These are phyloP conservation scores for Capniomyces stellatus DNA, from an alignment of 371 early-diverging fungal species.

Conservation along the genomic window DNA sequence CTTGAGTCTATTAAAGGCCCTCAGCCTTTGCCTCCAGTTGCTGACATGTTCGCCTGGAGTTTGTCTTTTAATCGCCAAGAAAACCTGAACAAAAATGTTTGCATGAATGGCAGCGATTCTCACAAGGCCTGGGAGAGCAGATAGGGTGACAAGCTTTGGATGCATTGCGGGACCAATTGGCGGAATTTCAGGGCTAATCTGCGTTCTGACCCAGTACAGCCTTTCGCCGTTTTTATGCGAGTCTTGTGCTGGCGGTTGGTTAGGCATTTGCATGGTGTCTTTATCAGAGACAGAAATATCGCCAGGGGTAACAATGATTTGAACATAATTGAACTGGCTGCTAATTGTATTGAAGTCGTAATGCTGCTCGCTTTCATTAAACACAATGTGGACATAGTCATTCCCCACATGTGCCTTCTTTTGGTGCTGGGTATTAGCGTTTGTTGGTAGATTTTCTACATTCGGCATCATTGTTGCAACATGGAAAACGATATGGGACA, in stretches of 20 bases:
- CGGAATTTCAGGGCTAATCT: slow-evolving; percentile 61
- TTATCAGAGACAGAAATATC: slow-evolving; percentile 13
- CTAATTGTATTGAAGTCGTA: slow-evolving; percentile 80
- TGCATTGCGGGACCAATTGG: slow-evolving; percentile 62
- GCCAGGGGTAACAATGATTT: slow-evolving; percentile 53
- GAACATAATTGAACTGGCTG: slow-evolving; percentile 86
- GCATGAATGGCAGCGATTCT: slow-evolving; percentile 73
- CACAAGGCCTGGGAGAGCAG: slow-evolving; percentile 57
- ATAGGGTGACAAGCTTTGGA: slow-evolving; percentile 62
- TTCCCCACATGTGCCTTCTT: slow-evolving; percentile 95
- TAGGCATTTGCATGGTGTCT: not conserved
- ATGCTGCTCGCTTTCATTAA: slow-evolving; percentile 66
- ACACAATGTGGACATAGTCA: slow-evolving; percentile 83
- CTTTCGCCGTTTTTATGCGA: slow-evolving; percentile 8
- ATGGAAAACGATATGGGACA: slow-evolving; percentile 80
- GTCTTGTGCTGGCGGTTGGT: not conserved
- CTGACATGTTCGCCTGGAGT: not conserved
- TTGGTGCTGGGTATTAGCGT: slow-evolving; percentile 36
- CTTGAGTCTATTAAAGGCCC: not conserved
- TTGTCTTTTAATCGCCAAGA: slow-evolving; percentile 6
- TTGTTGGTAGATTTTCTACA: slow-evolving; percentile 10
- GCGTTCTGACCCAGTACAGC: slow-evolving; percentile 35
- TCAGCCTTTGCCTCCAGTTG: not conserved
- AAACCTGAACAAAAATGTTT: slow-evolving; percentile 79
- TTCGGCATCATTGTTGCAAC: slow-evolving; percentile 89